phyloP scores from a whole-genome alignment of 1,284 basidiomycete species.

The Abortiporus biennis region DNA sequence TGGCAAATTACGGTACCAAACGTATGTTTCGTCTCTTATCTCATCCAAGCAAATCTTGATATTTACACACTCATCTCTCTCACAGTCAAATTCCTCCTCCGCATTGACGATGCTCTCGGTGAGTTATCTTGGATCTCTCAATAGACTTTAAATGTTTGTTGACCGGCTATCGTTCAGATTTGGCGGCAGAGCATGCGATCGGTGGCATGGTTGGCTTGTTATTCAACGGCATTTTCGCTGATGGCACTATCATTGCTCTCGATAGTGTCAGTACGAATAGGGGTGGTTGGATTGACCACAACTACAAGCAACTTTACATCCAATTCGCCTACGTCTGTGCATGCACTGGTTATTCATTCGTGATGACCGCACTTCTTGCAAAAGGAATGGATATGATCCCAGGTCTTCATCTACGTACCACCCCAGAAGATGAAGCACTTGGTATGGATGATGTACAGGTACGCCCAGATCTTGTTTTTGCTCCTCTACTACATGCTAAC shows the following conservation, averaged over 20 bases:
- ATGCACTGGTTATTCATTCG: conserved; percentile 58
- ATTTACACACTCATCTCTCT: background rate
- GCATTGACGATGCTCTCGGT: conserved; percentile 73
- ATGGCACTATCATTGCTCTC: conserved; percentile 50
- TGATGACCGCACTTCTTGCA: conserved; percentile 61
- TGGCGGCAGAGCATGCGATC: conserved; percentile 88
- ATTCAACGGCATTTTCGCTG: conserved; percentile 77
- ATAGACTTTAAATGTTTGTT: background rate
- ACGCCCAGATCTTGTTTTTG: conserved; percentile 17
- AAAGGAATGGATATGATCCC: conserved; percentile 75
- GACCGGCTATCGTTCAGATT: conserved; percentile 35
- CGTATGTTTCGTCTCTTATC: conserved; percentile 39
- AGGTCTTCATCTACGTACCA: conserved; percentile 67
- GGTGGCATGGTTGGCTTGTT: conserved; percentile 86
- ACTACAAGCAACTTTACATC: conserved; percentile 77
- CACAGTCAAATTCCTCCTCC: conserved; percentile 59
- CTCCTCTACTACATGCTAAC: background rate
- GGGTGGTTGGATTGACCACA: conserved; percentile 69
- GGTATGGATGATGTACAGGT: conserved; percentile 90
- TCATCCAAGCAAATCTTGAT: background rate
- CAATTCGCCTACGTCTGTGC: conserved; percentile 83
- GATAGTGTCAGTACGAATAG: conserved; percentile 70
- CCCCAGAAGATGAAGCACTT: conserved; percentile 73
- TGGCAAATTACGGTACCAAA: conserved; percentile 87
- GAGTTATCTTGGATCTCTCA: background rate